Evolutionary conservation across 768 basidiomycete species (phyloP).

Genomic region (Podaxis sp.): DNA sequence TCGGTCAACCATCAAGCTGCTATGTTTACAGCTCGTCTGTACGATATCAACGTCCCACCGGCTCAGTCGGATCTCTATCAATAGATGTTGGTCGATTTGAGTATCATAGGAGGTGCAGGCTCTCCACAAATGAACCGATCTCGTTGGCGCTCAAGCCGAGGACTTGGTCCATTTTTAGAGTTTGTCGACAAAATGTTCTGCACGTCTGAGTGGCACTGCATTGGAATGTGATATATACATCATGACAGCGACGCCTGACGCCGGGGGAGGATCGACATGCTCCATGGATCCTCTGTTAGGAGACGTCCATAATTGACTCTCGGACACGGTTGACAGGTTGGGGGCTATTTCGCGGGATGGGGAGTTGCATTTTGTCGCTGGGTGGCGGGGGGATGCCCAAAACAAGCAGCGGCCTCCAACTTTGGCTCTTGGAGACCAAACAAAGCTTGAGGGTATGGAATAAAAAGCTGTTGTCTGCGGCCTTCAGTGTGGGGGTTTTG

Average conservation of each 20-base stretch:
- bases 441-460: neutral
- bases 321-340: neutral
- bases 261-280: constrained; percentile 1
- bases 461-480: neutral
- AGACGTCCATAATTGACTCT: neutral
- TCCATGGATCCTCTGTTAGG: neutral
- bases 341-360: neutral
- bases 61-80: constrained; percentile 1
- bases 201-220: neutral
- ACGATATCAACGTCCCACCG: neutral
- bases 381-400: neutral
- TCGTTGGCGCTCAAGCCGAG: constrained; percentile 2
- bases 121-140: constrained; percentile 10
- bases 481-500: neutral
- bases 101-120: neutral
- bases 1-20: neutral
- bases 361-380: neutral
- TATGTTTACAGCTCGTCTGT: neutral
- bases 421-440: neutral
- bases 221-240: neutral
- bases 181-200: neutral
- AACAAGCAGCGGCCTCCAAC: neutral
- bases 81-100: constrained; percentile 2
- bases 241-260: constrained; percentile 3
- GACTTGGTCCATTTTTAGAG: neutral